phyloP scores from a whole-genome alignment of 2,329 filamentous ascomycete species.

The Tricladium varicosporioides region DNA sequence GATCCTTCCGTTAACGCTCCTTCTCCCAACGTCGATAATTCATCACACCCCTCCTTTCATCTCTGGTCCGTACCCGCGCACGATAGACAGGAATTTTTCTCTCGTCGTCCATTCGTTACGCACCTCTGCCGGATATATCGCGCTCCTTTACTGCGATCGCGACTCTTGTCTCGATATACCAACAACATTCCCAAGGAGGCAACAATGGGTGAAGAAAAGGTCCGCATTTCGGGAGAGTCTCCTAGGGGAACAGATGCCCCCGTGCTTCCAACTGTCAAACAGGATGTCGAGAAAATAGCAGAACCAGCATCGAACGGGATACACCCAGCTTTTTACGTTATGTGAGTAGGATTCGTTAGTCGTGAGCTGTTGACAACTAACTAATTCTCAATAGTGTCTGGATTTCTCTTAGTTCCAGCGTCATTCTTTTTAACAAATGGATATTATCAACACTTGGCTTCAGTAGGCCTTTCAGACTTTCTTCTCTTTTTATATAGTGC shows the following conservation, averaged over 20 bases:
- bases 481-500: slow-evolving; percentile 13
- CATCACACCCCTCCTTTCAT: no score
- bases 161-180: slow-evolving; percentile 18
- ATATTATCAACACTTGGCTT: slow-evolving; percentile 85
- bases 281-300: slow-evolving; percentile 56
- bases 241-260: slow-evolving; percentile 55
- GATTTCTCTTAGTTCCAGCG: slow-evolving; percentile 88
- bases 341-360: slow-evolving; percentile 43
- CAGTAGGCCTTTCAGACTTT: slow-evolving; percentile 51
- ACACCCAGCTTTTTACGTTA: slow-evolving; percentile 76
- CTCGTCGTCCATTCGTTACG: slow-evolving; percentile 17
- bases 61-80: not conserved
- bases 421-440: slow-evolving; percentile 99
- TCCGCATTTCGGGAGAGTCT: slow-evolving; percentile 76
- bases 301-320: slow-evolving; percentile 44
- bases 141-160: slow-evolving; percentile 21
- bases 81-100: not conserved
- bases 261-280: slow-evolving; percentile 79
- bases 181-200: slow-evolving; percentile 1
- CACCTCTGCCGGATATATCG: slow-evolving; percentile 6
- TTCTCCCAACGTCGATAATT: no score
- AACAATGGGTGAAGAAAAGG: slow-evolving; percentile 74
- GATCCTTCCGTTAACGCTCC: no score
- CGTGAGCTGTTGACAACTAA: slow-evolving; percentile 10
- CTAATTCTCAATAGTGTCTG: slow-evolving; percentile 60